A percentile compares a stretch with the other conserved stretches of the same genome.
Conservation (phyloP, 106 monocot species). For the Apostasia ramifera region DNA sequence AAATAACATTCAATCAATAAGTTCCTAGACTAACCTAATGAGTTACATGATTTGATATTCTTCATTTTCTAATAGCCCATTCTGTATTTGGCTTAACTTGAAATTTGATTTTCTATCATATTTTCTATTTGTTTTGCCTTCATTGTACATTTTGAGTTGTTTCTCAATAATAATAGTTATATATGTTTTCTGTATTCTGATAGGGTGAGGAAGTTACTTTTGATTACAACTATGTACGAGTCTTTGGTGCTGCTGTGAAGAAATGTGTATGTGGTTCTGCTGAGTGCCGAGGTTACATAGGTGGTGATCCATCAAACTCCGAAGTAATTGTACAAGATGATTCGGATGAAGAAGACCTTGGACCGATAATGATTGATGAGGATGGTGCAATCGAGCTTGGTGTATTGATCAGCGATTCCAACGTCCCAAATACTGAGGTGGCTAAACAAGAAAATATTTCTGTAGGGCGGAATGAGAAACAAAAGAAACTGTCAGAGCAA, state of each 20-base stretch:
- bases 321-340: constrained; percentile 67
- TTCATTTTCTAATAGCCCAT: too few species aligned
- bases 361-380: constrained; percentile 43
- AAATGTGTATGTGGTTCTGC: constrained; percentile 84
- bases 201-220: constrained; percentile 98
- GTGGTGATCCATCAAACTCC: constrained; percentile 69
- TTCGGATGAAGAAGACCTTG: constrained; percentile 69
- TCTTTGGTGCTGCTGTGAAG: constrained; percentile 95
- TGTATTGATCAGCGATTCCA: constrained; percentile 1
- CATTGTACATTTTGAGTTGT: neutral
- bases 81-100: too few species aligned
- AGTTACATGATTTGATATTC: too few species aligned
- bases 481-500: constrained; percentile 4
- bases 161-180: neutral
- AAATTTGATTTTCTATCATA: neutral
- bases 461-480: neutral
- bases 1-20: too few species aligned
- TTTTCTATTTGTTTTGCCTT: neutral
- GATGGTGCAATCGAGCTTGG: constrained; percentile 16
- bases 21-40: too few species aligned
- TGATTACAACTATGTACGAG: constrained; percentile 93
- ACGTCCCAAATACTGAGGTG: constrained; percentile 7
- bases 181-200: constrained; percentile 12
- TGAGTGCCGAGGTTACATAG: constrained; percentile 85
- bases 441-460: constrained; percentile 13